Base-by-base conservation (phyloP, 805 yeast genomes). In the Starmerella bacillaris region DNA sequence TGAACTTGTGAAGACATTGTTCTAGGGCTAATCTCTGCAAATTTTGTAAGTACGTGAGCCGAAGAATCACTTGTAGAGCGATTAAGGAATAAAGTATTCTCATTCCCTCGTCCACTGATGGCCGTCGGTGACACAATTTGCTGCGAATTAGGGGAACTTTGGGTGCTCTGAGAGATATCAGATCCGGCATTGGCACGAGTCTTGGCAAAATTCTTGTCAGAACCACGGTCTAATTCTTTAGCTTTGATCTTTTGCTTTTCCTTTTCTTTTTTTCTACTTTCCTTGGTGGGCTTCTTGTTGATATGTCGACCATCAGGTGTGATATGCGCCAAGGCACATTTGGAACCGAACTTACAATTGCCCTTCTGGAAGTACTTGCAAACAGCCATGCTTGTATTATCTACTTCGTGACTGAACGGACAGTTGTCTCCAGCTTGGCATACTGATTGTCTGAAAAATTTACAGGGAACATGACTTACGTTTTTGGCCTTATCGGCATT, bases 321-420 rank as follows among this genome's bases (percentile, higher is more conserved):
- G 38, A 78, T 67, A 57, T 86, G 98, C 5, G 92, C 93, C 49
- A 86, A 67, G 1, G 94, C 96, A 61, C 98, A 86, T 50, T 83
- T 84, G 34, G 70, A 61, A 3, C 98, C 98, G 56, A 86, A 86
- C 58, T 83, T 83, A 58, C 98, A 86, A 51, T 83, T 82, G n/a
- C 96, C 96, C 51, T 79, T 79, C 50, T 78, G 89, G 55, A 80
- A 86, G 57, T 84, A 86, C 62, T 83, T 84, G 64, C 98, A 86
- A 5, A 84, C 80, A 3, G 61, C 60, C 36, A 57, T 58, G 33
- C 64, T 64, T 7, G 54, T 57, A 2, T 43, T 19, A 26, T 45
- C 49, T n/a, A 64, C 53, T 4, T 67, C 62, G 54, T 86, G 98
- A 22, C 89, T 74, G 53, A 86, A 86, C 2, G 94, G 94, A 55